Conservation (phyloP, 345 rosid species). For the Lumnitzera littorea region DNA sequence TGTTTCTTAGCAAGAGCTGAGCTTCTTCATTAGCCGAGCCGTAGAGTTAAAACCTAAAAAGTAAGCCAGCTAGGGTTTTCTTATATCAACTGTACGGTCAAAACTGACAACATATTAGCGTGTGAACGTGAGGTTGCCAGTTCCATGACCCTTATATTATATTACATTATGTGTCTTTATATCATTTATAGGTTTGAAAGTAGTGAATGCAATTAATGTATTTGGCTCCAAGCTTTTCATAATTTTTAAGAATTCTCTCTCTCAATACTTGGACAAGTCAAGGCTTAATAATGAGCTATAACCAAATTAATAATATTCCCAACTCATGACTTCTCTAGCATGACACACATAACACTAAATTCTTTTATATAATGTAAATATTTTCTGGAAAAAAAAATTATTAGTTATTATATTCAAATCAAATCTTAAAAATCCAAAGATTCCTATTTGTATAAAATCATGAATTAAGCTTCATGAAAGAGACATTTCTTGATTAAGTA, state of each 20-base stretch:
- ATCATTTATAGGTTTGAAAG: constrained; percentile 31
- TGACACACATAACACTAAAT: background rate
- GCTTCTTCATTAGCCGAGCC: constrained; percentile 8
- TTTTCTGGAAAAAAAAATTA: too few species aligned
- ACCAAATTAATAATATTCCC: background rate
- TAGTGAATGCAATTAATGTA: constrained; percentile 42
- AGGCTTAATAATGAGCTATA: constrained; percentile 4
- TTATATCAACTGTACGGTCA: background rate
- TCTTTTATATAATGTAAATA: background rate
- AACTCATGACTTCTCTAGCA: background rate
- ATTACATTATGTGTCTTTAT: constrained; percentile 21
- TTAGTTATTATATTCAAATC: too few species aligned
- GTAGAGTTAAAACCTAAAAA: background rate
- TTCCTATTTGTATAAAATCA: too few species aligned
- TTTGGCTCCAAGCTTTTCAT: constrained; percentile 35
- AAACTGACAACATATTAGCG: background rate
- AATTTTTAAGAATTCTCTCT: background rate
- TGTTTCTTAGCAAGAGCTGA: too few species aligned
- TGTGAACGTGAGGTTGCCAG: constrained; percentile 2
- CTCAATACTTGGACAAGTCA: constrained; percentile 7
- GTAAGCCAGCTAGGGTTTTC: background rate
- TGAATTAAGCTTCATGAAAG: background rate
- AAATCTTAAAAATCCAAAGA: background rate
- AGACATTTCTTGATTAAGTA: background rate
- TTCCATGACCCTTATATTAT: background rate